Conservation (phyloP, 176 grass and related monocot species). For the Aegilops speltoides region DNA sequence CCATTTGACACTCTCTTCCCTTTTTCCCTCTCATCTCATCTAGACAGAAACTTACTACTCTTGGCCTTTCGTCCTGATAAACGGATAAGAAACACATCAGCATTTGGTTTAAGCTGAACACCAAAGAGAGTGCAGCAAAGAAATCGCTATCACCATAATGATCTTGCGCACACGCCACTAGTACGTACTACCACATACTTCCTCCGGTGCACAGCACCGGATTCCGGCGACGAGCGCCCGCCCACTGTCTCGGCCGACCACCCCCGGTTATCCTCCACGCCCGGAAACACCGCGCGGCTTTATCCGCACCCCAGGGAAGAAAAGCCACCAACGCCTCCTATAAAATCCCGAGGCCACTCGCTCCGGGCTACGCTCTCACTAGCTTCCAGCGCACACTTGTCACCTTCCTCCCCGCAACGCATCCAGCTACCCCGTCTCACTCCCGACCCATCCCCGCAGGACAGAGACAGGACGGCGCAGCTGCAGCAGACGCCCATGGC, state of each 20-base stretch:
- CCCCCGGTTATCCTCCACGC: background rate
- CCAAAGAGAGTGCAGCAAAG: background rate
- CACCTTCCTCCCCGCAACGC: slow-evolving; percentile 32
- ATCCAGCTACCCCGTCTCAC: background rate
- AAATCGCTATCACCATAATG: background rate
- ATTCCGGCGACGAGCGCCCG: background rate
- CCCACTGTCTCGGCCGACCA: background rate
- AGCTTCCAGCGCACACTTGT: slow-evolving; percentile 20
- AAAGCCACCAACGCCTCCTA: background rate
- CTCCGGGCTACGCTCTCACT: background rate
- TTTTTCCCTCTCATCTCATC: too few relatives aligned
- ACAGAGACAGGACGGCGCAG: background rate
- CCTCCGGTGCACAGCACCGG: background rate
- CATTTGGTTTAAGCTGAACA: background rate
- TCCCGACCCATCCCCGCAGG: background rate
- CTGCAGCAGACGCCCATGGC: background rate
- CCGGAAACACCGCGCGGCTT: slow-evolving; percentile 8
- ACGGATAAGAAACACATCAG: background rate
- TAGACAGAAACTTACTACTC: too few relatives aligned
- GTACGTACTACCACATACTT: background rate
- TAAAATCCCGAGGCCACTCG: slow-evolving; percentile 26
- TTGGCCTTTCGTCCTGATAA: too few relatives aligned
- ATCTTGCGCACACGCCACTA: background rate
- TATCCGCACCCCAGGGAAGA: background rate
- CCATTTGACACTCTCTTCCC: too few relatives aligned